These are phyloP conservation scores for Suillus alpinus DNA, from an alignment of 768 basidiomycete genomes.

Conservation along the genomic window DNA sequence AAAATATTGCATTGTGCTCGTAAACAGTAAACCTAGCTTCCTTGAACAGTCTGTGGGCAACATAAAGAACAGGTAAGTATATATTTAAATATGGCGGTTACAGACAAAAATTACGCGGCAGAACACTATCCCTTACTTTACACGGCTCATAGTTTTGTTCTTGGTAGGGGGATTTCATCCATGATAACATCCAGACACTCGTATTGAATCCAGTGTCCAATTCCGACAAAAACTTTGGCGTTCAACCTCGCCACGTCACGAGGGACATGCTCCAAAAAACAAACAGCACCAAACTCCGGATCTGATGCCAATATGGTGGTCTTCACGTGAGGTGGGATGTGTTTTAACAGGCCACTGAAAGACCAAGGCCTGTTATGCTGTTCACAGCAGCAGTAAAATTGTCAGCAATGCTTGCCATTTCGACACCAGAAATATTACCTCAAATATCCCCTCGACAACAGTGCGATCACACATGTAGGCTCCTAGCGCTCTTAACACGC, in stretches of 20 bases:
- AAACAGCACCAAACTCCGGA: not conserved
- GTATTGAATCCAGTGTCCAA: not conserved
- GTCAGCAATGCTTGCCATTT: not conserved
- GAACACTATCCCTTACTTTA: no score
- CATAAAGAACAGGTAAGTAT: no score
- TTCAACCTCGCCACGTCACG: not conserved
- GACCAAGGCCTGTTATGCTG: constrained; percentile 4
- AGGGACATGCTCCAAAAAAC: not conserved
- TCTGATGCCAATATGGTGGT: not conserved
- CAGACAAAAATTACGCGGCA: no score
- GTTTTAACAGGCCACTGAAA: not conserved
- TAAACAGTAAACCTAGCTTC: no score
- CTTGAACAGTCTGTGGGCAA: no score
- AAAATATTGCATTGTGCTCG: no score
- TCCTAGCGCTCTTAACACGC: not conserved
- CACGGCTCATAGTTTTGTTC: not conserved
- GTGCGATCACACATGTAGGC: constrained; percentile 2
- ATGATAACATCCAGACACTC: not conserved
- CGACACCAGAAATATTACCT: not conserved
- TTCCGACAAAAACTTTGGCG: not conserved
- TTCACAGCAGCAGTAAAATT: not conserved
- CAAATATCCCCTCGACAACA: not conserved
- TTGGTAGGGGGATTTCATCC: not conserved
- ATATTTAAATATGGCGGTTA: no score
- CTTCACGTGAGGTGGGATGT: not conserved